These are phyloP conservation scores for Meyerozyma sp. DNA, from an alignment of 1,139 yeast species.

Conservation along the genomic window DNA sequence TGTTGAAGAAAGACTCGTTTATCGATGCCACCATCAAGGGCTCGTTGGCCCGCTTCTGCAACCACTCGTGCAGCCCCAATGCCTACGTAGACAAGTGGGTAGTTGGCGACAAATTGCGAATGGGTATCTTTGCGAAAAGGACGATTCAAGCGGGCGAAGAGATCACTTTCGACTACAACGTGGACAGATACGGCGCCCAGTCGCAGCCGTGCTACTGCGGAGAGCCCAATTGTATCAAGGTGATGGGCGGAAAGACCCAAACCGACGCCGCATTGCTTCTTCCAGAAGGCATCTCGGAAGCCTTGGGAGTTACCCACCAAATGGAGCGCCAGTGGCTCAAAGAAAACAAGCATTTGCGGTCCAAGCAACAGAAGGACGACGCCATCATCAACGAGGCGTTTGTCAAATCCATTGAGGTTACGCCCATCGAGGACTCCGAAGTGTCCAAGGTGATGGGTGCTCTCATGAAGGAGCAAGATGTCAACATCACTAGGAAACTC, in stretches of 20 bases:
- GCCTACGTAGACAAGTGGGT: slow-evolving; percentile 97
- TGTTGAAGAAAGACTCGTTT: slow-evolving; percentile 88
- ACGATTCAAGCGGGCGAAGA: slow-evolving; percentile 77
- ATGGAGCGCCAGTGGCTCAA: slow-evolving; percentile 63
- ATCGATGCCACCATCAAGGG: slow-evolving; percentile 93
- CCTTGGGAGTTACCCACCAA: slow-evolving; percentile 67
- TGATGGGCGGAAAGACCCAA: slow-evolving; percentile 94
- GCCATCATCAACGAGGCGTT: slow-evolving; percentile 58
- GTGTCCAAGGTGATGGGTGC: slow-evolving; percentile 81
- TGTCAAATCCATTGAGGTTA: slow-evolving; percentile 53
- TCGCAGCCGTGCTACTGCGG: slow-evolving; percentile 96
- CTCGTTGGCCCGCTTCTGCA: slow-evolving; percentile 82
- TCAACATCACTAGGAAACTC: slow-evolving; percentile 59
- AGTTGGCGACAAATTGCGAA: slow-evolving; percentile 79
- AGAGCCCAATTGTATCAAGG: slow-evolving; percentile 84
- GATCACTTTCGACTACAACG: slow-evolving; percentile 91
- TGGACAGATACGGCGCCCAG: slow-evolving; percentile 91
- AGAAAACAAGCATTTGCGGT: slow-evolving; percentile 44
- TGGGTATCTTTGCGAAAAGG: slow-evolving; percentile 92
- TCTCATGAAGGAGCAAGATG: slow-evolving; percentile 70
- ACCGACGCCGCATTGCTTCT: slow-evolving; percentile 81
- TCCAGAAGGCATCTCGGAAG: slow-evolving; percentile 81
- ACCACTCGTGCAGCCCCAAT: slow-evolving; percentile 93
- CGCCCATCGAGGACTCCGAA: slow-evolving; percentile 50
- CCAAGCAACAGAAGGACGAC: slow-evolving; percentile 51